These are phyloP conservation scores for Psilocybe azurescens DNA, from an alignment of 768 basidiomycete species.

Conservation along the genomic window DNA sequence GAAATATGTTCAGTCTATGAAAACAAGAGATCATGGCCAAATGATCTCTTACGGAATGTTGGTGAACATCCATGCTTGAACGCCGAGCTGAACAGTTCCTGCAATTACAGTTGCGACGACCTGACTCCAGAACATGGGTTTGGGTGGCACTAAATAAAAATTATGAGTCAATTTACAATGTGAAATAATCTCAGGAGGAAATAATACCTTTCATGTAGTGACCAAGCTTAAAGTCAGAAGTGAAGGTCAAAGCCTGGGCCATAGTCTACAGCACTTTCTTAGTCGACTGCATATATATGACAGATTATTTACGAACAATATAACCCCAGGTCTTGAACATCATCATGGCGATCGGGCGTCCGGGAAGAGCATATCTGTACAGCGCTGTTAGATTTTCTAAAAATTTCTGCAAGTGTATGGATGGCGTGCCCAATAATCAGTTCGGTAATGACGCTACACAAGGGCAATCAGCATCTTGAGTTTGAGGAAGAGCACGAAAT, in stretches of 20 bases:
- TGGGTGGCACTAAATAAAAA: slow-evolving; percentile 51
- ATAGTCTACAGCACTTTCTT: slow-evolving; percentile 42
- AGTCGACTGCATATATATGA: neutral
- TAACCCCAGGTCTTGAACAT: slow-evolving; percentile 71
- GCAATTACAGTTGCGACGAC: slow-evolving; percentile 61
- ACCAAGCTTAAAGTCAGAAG: slow-evolving; percentile 71
- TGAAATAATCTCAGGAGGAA: neutral
- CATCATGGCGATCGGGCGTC: slow-evolving; percentile 72
- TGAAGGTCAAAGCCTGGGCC: slow-evolving; percentile 61
- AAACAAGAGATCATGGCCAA: neutral
- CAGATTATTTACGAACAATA: slow-evolving; percentile 33
- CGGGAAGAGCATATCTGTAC: slow-evolving; percentile 59
- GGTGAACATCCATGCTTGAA: slow-evolving; percentile 70
- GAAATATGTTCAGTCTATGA: neutral
- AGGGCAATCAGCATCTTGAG: neutral
- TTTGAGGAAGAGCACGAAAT: neutral
- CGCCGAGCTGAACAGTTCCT: slow-evolving; percentile 68
- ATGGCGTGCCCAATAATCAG: slow-evolving; percentile 69
- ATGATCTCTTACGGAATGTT: slow-evolving; percentile 40
- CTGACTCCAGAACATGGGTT: slow-evolving; percentile 59
- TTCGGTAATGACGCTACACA: slow-evolving; percentile 70
- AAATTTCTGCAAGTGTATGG: slow-evolving; percentile 29
- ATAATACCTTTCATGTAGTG: slow-evolving; percentile 70
- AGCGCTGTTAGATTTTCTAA: slow-evolving; percentile 31
- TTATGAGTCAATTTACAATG: neutral